phyloP scores from a whole-genome alignment of 2,329 filamentous ascomycete genomes.

The Trichocomaceae sp. region DNA sequence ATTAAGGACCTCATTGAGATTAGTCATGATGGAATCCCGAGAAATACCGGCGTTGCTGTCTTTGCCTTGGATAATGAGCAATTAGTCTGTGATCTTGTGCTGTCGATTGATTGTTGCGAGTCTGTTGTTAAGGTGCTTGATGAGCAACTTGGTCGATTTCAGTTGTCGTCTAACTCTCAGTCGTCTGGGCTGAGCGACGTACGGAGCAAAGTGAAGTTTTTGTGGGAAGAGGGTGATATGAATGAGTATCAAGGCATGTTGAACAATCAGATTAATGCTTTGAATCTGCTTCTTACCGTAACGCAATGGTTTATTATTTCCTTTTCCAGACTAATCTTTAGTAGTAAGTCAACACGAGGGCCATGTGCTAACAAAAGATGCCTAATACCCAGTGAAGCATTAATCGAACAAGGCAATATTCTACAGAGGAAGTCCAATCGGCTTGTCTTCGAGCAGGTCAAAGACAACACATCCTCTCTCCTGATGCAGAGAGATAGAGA shows the following conservation, averaged over 20 bases:
- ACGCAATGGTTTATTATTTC: not conserved
- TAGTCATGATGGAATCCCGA: not conserved
- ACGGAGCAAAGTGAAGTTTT: not conserved
- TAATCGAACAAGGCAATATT: not conserved
- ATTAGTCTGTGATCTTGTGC: not conserved
- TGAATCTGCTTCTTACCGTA: conserved; percentile 2
- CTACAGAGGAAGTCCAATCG: not conserved
- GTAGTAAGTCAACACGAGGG: not conserved
- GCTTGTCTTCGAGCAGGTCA: not conserved
- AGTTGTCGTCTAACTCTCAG: not conserved
- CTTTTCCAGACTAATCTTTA: not conserved
- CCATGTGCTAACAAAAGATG: no score
- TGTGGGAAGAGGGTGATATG: not conserved
- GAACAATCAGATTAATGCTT: conserved; percentile 3
- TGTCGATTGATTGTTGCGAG: not conserved
- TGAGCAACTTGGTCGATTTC: not conserved
- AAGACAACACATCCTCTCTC: not conserved
- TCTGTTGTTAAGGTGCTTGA: not conserved
- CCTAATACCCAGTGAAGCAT: not conserved
- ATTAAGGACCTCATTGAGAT: not conserved
- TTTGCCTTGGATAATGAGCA: not conserved
- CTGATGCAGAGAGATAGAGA: not conserved
- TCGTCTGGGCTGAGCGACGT: not conserved
- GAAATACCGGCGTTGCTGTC: not conserved
- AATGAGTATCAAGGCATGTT: not conserved